Evolutionary conservation across 306 rosid species (phyloP).

Genomic region (Senna tora): DNA sequence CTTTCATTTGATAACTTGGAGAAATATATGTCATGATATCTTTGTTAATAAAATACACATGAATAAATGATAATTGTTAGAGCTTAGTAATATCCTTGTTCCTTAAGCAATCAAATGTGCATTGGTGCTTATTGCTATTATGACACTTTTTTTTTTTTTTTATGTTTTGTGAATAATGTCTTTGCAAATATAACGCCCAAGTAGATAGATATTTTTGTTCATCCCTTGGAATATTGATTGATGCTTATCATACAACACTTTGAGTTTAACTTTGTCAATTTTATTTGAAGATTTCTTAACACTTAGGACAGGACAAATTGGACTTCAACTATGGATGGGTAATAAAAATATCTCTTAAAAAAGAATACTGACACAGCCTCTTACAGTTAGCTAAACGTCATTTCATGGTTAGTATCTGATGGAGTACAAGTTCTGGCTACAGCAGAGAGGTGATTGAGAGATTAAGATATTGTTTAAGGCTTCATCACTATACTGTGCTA

Average conservation of each 20-base stretch:
- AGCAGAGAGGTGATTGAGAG: conserved; percentile 18
- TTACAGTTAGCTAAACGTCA: not conserved
- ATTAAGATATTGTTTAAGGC: too few species aligned
- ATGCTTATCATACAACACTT: conserved; percentile 26
- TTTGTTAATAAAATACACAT: not conserved
- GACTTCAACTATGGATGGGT: conserved; percentile 1
- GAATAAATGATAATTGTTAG: conserved; percentile 11
- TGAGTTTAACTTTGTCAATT: conserved; percentile 11
- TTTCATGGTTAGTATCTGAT: conserved; percentile 9
- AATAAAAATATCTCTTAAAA: conserved; percentile 9
- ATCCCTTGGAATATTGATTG: conserved; percentile 7
- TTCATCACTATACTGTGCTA: too few species aligned
- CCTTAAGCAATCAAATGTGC: not conserved
- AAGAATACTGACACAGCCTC: conserved; percentile 21
- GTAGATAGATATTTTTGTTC: not conserved
- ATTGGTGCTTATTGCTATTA: conserved; percentile 21
- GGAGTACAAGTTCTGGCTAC: conserved; percentile 15
- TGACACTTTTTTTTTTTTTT: not conserved
- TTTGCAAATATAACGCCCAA: not conserved
- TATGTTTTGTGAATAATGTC: conserved; percentile 26
- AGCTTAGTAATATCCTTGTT: conserved; percentile 12
- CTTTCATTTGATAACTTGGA: conserved; percentile 11
- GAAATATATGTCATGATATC: conserved; percentile 4
- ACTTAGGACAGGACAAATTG: not conserved
- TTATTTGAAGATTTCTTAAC: conserved; percentile 16